Evolutionary conservation across 1,139 yeast species (phyloP).

Genomic region (Pneumocystis sp.): DNA sequence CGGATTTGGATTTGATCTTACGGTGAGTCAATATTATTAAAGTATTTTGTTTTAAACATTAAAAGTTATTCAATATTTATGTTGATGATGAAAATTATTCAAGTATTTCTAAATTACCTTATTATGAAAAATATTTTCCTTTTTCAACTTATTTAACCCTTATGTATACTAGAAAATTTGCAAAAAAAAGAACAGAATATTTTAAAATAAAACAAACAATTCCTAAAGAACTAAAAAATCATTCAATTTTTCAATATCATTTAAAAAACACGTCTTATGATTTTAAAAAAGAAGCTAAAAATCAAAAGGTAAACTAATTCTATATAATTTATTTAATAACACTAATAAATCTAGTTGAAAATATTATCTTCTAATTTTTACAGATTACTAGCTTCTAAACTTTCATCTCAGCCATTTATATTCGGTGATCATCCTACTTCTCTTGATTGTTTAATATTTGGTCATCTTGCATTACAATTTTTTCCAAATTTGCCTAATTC

Average conservation of each 20-base stretch:
- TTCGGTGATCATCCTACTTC: slow-evolving; percentile 7
- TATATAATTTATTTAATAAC: background rate
- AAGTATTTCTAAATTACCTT: background rate
- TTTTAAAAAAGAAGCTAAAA: background rate
- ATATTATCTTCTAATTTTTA: background rate
- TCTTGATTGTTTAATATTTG: slow-evolving; percentile 9
- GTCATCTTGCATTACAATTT: slow-evolving; percentile 6
- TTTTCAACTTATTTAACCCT: background rate
- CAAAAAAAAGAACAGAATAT: background rate
- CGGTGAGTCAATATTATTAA: background rate
- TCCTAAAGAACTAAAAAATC: background rate
- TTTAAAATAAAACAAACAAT: background rate
- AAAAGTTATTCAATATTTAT: background rate
- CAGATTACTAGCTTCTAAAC: background rate
- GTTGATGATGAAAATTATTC: background rate
- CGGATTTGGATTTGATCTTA: background rate
- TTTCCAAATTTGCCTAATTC: slow-evolving; percentile 18
- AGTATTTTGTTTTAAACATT: background rate
- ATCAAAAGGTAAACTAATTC: background rate
- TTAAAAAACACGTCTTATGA: background rate
- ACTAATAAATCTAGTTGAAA: background rate
- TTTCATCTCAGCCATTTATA: slow-evolving; percentile 4
- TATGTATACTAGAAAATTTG: background rate
- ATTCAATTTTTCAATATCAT: background rate
- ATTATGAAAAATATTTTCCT: background rate